A percentile compares a stretch with the other conserved stretches of the same genome.
Evolutionary conservation across 306 rosid species (phyloP).

Genomic region (Sicyos baderoa): DNA sequence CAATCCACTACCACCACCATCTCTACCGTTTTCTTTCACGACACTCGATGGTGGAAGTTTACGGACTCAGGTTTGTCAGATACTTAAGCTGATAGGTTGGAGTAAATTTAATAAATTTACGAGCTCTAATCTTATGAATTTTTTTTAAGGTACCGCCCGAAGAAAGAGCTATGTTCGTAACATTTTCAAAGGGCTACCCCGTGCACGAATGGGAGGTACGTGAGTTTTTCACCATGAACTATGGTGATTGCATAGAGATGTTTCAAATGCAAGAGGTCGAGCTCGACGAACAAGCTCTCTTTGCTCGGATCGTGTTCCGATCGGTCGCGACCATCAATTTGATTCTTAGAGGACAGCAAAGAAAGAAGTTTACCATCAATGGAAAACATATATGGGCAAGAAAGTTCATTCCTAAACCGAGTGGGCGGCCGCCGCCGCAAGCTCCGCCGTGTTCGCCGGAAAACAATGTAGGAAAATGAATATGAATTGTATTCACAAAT

Average conservation of each 20-base stretch:
- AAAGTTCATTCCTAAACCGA: conserved; percentile 42
- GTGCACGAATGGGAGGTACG: conserved; percentile 53
- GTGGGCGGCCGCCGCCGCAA: background rate
- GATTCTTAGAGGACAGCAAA: conserved; percentile 38
- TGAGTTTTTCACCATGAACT: conserved; percentile 28
- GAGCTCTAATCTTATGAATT: too few species aligned
- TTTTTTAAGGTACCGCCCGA: conserved; percentile 23
- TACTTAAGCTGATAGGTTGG: too few species aligned
- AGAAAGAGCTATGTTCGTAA: conserved; percentile 63
- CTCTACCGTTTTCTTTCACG: background rate
- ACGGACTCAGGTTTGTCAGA: background rate
- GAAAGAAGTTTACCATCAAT: conserved; percentile 51
- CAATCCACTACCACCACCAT: background rate
- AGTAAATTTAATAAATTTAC: too few species aligned
- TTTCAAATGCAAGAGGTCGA: conserved; percentile 53
- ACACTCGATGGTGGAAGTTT: background rate
- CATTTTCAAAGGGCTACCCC: conserved; percentile 59
- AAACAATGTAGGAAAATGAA: background rate
- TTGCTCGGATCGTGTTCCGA: conserved; percentile 49
- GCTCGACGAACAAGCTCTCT: conserved; percentile 39
- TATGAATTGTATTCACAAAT: conserved; percentile 4
- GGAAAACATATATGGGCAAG: conserved; percentile 76
- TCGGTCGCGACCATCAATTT: conserved; percentile 25
- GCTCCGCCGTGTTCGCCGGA: background rate
- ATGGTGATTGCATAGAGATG: conserved; percentile 54